phyloP scores from a whole-genome alignment of 2,329 filamentous ascomycete genomes.

The Monosporascus sp. region DNA sequence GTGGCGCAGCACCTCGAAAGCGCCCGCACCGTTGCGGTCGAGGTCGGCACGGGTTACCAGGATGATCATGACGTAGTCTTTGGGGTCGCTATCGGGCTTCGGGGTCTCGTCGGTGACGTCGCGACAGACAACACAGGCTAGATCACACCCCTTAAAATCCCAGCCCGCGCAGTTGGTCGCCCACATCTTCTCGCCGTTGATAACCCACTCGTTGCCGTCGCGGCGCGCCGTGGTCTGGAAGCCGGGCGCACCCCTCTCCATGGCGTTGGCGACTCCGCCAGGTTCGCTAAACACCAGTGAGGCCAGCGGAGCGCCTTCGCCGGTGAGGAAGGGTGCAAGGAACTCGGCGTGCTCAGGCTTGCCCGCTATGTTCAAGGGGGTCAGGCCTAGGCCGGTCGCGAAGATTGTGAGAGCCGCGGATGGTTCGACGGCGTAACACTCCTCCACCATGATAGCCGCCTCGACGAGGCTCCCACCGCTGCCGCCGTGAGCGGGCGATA shows the following conservation, averaged over 20 bases:
- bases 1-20: conserved; percentile 43
- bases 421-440: conserved; percentile 47
- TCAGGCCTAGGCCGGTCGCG: conserved; percentile 46
- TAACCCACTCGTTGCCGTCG: conserved; percentile 45
- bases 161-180: conserved; percentile 49
- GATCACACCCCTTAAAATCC: conserved; percentile 46
- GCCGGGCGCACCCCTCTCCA: conserved; percentile 43
- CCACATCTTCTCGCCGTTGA: conserved; percentile 53
- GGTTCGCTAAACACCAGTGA: conserved; percentile 49
- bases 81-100: conserved; percentile 14
- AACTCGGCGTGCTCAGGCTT: conserved; percentile 36
- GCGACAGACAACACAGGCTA: conserved; percentile 48
- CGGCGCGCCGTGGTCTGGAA: conserved; percentile 42
- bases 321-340: conserved; percentile 41
- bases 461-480: conserved; percentile 39
- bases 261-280: conserved; percentile 45
- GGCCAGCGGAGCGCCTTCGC: conserved; percentile 41
- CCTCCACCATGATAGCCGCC: conserved; percentile 45
- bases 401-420: conserved; percentile 45
- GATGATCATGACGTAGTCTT: conserved; percentile 39
- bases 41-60: conserved; percentile 44
- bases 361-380: conserved; percentile 42
- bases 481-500: conserved; percentile 42
- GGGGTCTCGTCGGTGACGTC: conserved; percentile 18
- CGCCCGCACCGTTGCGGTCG: conserved; percentile 33